Evolutionary conservation across 306 rosid species (phyloP), one percentile per base, ranked within the genome.

Genomic region (Cyclanthera cordifolia): DNA sequence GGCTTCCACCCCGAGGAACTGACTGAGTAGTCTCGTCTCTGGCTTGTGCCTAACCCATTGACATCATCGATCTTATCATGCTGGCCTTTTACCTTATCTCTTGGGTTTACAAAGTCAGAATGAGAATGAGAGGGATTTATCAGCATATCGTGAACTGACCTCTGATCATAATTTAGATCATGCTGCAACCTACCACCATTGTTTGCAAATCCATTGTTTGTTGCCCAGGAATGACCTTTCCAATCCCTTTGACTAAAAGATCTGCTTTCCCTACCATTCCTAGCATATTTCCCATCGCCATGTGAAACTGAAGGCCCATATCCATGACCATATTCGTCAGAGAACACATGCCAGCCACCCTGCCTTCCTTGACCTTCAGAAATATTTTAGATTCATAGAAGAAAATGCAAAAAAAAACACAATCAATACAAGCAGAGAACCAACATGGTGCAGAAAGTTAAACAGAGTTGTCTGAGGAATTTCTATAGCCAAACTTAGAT

Each of bases 281-380:
- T 81, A 55, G 90, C 86, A 75, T 90, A 88, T 72, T 79, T 88
- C 46, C 90, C 90, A 49, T 94, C 96, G 11, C 91, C 94, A 0
- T 87, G 88, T 1, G 87, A 81, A 74, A 82, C 54, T 0, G 85
- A 82, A 53, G 81, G 75, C 8, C 67, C 80, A 69, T 87, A 87
- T 30, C 95, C 90, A 77, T 86, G 90, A 74, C 86, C 95, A 75
- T 89, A 78, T 32, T 90, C 99, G 50, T 94, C 97, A 0, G 95
- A 53, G 78, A 85, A 88, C 71, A 86, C 34, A 81, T 86, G 95
- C 97, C 95, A 90, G 73, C 90, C 85, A 59, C 92, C 95, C 91
- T 88, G 97, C 91, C 84, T 94, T 79, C 90, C 95, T 77, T 88
- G 96, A 81, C 99, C 99, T 94, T 86, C 87, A 86, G 82, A 80